These are phyloP conservation scores for Ophiosphaerella narmari DNA, from an alignment of 2,329 filamentous ascomycete species.

Conservation along the genomic window DNA sequence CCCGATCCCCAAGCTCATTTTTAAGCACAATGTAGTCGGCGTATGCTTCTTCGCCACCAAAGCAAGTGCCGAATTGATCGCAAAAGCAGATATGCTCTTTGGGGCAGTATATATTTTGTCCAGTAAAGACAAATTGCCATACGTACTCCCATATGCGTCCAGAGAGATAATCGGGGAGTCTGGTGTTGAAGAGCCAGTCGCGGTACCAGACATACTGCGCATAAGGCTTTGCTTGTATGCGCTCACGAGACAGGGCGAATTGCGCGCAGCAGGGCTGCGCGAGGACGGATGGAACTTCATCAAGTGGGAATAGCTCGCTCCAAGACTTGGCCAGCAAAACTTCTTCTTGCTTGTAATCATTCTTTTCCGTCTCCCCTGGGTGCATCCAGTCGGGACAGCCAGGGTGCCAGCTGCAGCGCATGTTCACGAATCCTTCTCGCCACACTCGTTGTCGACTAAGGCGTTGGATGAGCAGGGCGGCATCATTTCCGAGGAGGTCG, in stretches of 20 bases:
- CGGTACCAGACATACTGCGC: constrained; percentile 61
- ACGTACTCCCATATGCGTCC: constrained; percentile 67
- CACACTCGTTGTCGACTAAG: constrained; percentile 54
- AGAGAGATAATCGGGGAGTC: constrained; percentile 59
- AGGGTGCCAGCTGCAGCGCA: constrained; percentile 60
- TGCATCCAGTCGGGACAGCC: constrained; percentile 62
- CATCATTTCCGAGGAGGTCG: constrained; percentile 52
- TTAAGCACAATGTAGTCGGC: constrained; percentile 55
- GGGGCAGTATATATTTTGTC: constrained; percentile 54
- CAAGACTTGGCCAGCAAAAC: constrained; percentile 51
- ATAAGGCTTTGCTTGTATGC: constrained; percentile 59
- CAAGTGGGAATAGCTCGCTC: constrained; percentile 55
- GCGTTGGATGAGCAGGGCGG: constrained; percentile 51
- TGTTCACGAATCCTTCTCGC: constrained; percentile 59
- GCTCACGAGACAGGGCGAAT: constrained; percentile 64
- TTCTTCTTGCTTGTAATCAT: constrained; percentile 51
- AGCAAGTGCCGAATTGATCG: constrained; percentile 67
- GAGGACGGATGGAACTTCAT: constrained; percentile 55
- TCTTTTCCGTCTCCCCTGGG: constrained; percentile 47
- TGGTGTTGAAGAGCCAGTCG: constrained; percentile 65
- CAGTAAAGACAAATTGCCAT: constrained; percentile 67
- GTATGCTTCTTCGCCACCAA: constrained; percentile 56
- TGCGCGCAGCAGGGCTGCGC: constrained; percentile 68
- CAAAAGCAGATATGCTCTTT: constrained; percentile 64
- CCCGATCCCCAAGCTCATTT: constrained; percentile 47